These are phyloP conservation scores for Candida xyloterini DNA, from an alignment of 805 yeast species.

Conservation along the genomic window DNA sequence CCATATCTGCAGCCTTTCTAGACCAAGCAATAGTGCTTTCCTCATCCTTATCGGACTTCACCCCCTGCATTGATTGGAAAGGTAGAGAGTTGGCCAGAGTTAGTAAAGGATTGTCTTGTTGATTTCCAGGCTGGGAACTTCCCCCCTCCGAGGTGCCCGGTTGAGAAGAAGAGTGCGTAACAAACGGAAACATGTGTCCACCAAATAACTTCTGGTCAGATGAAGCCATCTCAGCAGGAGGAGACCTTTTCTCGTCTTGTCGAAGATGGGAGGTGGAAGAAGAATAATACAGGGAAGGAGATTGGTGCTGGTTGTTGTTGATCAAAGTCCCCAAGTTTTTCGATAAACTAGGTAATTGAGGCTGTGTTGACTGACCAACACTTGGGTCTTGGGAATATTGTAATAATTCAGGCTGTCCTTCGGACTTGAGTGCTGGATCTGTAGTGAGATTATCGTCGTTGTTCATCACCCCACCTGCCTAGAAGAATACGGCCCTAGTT, in stretches of 20 bases:
- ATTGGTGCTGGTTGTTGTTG: constrained; percentile 3
- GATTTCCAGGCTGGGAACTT: constrained; percentile 2
- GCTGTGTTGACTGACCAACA: constrained; percentile 20
- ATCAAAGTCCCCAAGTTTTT: constrained; percentile 16
- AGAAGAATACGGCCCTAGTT: constrained; percentile 3
- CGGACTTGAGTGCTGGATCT: constrained; percentile 16
- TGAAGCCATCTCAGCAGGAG: constrained; percentile 11
- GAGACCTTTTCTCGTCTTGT: constrained; percentile 16
- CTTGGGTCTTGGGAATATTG: constrained; percentile 8
- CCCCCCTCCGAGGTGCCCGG: constrained; percentile 3
- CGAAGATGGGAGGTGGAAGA: constrained; percentile 22
- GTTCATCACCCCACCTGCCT: constrained; percentile 10
- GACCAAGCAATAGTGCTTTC: constrained; percentile 22
- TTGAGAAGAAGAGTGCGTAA: constrained; percentile 12
- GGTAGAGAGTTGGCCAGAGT: constrained; percentile 32
- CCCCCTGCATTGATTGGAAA: constrained; percentile 11
- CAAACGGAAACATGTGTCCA: constrained; percentile 17
- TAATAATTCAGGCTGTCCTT: constrained; percentile 14
- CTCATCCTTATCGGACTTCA: constrained; percentile 8
- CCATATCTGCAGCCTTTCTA: constrained; percentile 27
- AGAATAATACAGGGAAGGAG: constrained; percentile 10
- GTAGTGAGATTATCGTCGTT: constrained; percentile 19
- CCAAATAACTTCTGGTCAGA: constrained; percentile 9
- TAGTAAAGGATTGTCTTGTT: constrained; percentile 27
- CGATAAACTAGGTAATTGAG: constrained; percentile 19